These are phyloP conservation scores for Aureobasidium mangrovei DNA, from an alignment of 2,329 filamentous ascomycete species.

Conservation along the genomic window DNA sequence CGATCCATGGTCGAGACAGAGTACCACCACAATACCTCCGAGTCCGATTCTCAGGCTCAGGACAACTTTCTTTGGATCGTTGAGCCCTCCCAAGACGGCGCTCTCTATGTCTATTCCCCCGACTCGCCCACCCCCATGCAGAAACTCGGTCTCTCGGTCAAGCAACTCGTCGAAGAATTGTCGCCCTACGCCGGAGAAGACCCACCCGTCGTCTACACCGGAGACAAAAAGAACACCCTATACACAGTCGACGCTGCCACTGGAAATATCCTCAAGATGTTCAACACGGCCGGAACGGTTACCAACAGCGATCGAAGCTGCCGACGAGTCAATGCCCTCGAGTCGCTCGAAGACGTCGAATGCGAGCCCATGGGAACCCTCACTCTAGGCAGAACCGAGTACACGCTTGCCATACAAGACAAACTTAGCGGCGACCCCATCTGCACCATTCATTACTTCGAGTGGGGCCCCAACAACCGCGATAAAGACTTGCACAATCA, in stretches of 20 bases:
- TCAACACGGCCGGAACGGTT: constrained; percentile 61
- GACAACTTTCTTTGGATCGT: constrained; percentile 92
- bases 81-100: constrained; percentile 80
- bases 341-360: constrained; percentile 50
- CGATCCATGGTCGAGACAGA: constrained; percentile 85
- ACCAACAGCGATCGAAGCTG: constrained; percentile 68
- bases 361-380: constrained; percentile 74
- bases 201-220: constrained; percentile 77
- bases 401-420: constrained; percentile 77
- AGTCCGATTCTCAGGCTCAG: constrained; percentile 47
- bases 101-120: constrained; percentile 77
- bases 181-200: constrained; percentile 67
- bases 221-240: constrained; percentile 81
- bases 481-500: constrained; percentile 81
- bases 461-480: constrained; percentile 89
- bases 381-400: constrained; percentile 78
- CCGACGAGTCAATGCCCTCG: constrained; percentile 55
- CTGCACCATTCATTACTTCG: constrained; percentile 83
- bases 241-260: constrained; percentile 83
- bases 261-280: constrained; percentile 73
- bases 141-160: constrained; percentile 66
- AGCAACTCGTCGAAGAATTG: constrained; percentile 75
- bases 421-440: constrained; percentile 64
- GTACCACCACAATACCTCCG: constrained; percentile 63
- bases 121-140: constrained; percentile 52